Conservation (phyloP, 2,329 filamentous ascomycete genomes). For the Periconia sp. region DNA sequence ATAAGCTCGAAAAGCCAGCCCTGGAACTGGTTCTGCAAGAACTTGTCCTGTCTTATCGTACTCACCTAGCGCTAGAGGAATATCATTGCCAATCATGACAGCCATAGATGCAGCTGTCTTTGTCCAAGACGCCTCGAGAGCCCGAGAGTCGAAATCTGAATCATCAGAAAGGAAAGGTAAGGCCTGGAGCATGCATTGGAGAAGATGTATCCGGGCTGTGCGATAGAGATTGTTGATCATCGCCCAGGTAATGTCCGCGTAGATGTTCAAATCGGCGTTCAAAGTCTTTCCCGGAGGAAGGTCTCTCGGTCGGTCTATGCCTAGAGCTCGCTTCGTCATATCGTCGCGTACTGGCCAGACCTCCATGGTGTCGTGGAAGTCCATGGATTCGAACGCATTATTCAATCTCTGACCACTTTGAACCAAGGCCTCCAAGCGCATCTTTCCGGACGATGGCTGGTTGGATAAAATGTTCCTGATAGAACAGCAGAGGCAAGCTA, state of each 20-base stretch:
- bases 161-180: no score
- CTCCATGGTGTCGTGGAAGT: background rate
- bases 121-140: no score
- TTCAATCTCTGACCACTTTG: background rate
- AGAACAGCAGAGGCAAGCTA: background rate
- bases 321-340: background rate
- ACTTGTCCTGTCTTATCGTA: no score
- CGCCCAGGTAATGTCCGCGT: background rate
- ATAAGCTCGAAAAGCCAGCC: no score
- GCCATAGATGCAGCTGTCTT: no score
- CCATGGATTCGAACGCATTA: background rate
- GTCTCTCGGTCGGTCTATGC: background rate
- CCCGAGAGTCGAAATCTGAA: no score
- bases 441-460: no score
- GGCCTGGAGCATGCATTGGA: no score
- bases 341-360: background rate
- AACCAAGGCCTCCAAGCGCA: background rate
- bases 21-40: no score
- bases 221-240: constrained; percentile 1
- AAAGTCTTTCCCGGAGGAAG: background rate
- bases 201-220: constrained; percentile 1
- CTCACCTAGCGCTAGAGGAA: no score
- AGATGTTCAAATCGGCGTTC: background rate
- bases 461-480: background rate
- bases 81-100: no score